Evolutionary conservation across 768 basidiomycete species (phyloP), one percentile per base, ranked within the genome.

Genomic region (Russula olivacea): DNA sequence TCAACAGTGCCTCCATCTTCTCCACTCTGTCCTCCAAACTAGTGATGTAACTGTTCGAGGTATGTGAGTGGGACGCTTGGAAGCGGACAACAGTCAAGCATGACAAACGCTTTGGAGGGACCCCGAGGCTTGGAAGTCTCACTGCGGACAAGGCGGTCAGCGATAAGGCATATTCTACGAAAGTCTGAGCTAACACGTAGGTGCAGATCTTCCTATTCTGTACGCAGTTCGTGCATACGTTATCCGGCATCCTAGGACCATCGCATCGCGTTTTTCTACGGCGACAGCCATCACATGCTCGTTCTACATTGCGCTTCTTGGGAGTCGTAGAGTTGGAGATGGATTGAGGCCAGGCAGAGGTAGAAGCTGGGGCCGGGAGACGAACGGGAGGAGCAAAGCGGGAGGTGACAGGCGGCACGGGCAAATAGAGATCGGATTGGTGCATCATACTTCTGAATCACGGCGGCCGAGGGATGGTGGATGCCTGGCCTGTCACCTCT

Each of bases 61-160:
- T 38, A 50, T 32, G 53, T 59, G 11, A 66, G 61, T 38, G 34
- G 55, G 52, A 40, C 3, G 12, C 40, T 32, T 40, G 25, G 45
- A n/a, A 21, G 28, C 4, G 40, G 47, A 41, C 11, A 58, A 15
- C 23, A 21, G 11, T 32, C 19, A 15, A 21, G 61, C 23, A 15
- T 25, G 21, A 75, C 76, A 68, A 61, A 77, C 72, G 75, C 74
- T 65, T 77, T 77, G 17, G 76, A 75, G 36, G 76, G 76, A 2
- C 75, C 76, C 45, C 76, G 69, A 25, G 74, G 75, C 64, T 75
- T 76, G 10, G 76, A 76, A 15, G 68, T 66, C 64, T 76, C 75
- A 43, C 74, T 75, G 61, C 32, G 38, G 54, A 59, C n/a, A 49
- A 49, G 30, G 8, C 21, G 40, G 23, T 48, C 58, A 64, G 58